phyloP scores from a whole-genome alignment of 2,329 filamentous ascomycete species.

The Diaporthe citrichinensis region DNA sequence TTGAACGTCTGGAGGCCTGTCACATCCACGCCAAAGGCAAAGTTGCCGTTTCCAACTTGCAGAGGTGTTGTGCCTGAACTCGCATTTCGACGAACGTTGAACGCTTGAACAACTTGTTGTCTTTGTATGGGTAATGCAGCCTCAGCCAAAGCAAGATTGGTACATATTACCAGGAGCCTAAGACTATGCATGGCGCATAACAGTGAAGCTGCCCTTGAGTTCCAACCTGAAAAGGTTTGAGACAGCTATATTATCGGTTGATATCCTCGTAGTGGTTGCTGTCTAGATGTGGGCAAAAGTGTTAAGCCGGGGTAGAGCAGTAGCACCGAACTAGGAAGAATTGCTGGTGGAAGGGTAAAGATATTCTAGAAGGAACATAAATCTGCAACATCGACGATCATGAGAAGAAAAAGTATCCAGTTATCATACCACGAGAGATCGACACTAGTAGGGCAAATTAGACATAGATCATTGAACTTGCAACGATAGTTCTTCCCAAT shows the following conservation, averaged over 20 bases:
- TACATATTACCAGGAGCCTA: slow-evolving; percentile 32
- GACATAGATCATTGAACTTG: neutral
- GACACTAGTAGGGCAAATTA: neutral
- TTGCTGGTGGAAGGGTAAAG: no score
- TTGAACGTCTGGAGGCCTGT: slow-evolving; percentile 63
- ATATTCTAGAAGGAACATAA: neutral
- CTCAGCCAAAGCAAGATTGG: slow-evolving; percentile 40
- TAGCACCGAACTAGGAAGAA: neutral
- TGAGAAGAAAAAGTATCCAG: neutral
- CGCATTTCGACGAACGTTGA: slow-evolving; percentile 63
- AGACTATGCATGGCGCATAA: slow-evolving; percentile 9
- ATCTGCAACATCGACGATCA: neutral
- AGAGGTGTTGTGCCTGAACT: slow-evolving; percentile 66
- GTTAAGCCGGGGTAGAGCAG: neutral
- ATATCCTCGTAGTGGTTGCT: neutral
- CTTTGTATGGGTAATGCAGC: slow-evolving; percentile 48
- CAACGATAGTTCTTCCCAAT: neutral
- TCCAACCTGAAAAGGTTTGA: neutral
- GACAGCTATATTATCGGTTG: neutral
- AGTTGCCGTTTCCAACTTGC: slow-evolving; percentile 65
- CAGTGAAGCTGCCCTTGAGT: neutral
- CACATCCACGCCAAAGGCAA: slow-evolving; percentile 62
- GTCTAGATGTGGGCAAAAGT: neutral
- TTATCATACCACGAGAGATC: neutral
- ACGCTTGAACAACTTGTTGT: slow-evolving; percentile 53